phyloP scores from a whole-genome alignment of 768 basidiomycete species.

The Strobilomyces echinocephalus region DNA sequence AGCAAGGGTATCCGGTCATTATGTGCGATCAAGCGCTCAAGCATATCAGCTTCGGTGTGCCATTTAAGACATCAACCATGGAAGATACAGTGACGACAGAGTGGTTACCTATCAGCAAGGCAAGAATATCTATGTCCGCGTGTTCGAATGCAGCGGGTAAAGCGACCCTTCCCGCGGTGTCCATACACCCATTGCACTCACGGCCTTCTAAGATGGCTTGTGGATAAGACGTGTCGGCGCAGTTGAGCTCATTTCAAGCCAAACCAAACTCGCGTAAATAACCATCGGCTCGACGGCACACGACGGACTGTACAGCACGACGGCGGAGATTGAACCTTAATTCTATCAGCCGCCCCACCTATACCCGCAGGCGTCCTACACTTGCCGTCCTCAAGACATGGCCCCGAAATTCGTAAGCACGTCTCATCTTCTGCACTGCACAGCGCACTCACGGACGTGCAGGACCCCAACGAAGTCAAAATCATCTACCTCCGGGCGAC shows the following conservation, averaged over 20 bases:
- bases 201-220: constrained; percentile 26
- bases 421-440: background rate
- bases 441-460: constrained; percentile 8
- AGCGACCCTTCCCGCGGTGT: constrained; percentile 70
- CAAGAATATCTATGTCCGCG: constrained; percentile 76
- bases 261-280: constrained; percentile 38
- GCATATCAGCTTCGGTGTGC: constrained; percentile 77
- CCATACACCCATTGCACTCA: constrained; percentile 74
- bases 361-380: background rate
- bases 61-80: constrained; percentile 15
- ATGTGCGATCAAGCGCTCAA: constrained; percentile 88
- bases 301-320: constrained; percentile 51
- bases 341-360: constrained; percentile 25
- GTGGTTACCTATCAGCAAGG: constrained; percentile 77
- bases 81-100: constrained; percentile 17
- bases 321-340: constrained; percentile 54
- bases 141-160: constrained; percentile 83
- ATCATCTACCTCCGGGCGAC: constrained; percentile 98
- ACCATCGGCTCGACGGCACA: constrained; percentile 17
- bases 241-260: background rate
- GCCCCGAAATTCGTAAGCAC: constrained; percentile 71
- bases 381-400: constrained; percentile 41
- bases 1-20: constrained; percentile 94
- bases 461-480: constrained; percentile 98
- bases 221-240: constrained; percentile 7